phyloP scores from a whole-genome alignment of 305 asterid species.

The Rubia occidens region DNA sequence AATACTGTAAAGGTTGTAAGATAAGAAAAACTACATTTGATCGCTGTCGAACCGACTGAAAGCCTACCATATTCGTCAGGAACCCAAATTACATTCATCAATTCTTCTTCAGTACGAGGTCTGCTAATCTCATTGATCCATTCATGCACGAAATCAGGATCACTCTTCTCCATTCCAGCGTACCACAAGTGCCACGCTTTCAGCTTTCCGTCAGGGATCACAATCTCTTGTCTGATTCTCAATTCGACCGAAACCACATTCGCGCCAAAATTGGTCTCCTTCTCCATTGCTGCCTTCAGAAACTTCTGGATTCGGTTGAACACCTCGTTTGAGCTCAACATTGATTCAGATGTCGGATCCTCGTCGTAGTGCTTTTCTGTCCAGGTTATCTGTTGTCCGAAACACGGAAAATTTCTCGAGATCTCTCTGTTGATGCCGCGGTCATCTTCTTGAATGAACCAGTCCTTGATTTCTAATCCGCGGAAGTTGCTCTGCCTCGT shows the following conservation, averaged over 20 bases:
- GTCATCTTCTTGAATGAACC: neutral
- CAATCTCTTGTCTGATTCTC: neutral
- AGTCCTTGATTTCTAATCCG: neutral
- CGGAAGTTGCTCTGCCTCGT: neutral
- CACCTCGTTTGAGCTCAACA: neutral
- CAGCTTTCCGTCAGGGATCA: neutral
- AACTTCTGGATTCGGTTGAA: neutral
- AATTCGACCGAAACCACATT: neutral
- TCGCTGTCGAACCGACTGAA: neutral
- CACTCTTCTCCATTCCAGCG: neutral
- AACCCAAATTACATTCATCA: neutral
- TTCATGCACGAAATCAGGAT: neutral
- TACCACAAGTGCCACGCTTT: neutral
- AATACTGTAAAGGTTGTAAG: too few relatives aligned
- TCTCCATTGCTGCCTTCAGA: neutral
- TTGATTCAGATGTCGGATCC: neutral
- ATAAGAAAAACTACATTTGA: neutral
- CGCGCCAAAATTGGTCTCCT: neutral
- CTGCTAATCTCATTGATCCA: neutral
- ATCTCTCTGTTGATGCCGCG: neutral
- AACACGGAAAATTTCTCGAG: neutral
- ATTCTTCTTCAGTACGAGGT: neutral
- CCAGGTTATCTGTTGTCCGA: neutral
- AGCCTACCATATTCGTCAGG: neutral
- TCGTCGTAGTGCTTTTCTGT: neutral